Evolutionary conservation across 257 asterid genomes (phyloP).

Genomic region (Ehretia macrophylla): DNA sequence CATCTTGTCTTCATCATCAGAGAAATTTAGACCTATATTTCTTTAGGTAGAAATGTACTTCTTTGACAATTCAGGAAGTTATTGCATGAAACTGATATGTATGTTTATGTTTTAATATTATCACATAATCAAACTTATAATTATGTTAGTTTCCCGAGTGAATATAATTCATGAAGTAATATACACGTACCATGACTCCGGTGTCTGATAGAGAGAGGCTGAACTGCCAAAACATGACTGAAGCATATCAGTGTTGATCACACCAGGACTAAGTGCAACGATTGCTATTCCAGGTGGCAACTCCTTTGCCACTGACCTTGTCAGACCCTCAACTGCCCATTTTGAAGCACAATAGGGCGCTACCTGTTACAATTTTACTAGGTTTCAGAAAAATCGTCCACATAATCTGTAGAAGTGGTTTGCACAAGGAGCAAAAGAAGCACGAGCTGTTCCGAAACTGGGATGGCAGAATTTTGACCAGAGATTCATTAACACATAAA

Average conservation of each 20-base stretch:
- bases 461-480: too few species aligned
- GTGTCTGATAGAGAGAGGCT: conserved; percentile 72
- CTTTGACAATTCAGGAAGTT: too few species aligned
- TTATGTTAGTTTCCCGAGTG: background rate
- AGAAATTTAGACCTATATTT: background rate
- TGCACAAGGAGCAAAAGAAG: too few species aligned
- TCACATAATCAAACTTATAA: too few species aligned
- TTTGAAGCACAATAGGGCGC: conserved; percentile 98
- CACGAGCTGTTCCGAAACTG: too few species aligned
- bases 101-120: too few species aligned
- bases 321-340: conserved; percentile 95
- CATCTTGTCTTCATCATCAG: too few species aligned
- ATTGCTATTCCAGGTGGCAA: conserved; percentile 76
- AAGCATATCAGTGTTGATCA: conserved; percentile 89
- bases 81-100: too few species aligned
- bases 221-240: conserved; percentile 88
- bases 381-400: conserved; percentile 11
- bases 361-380: conserved; percentile 47
- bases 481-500: too few species aligned
- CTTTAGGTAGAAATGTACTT: background rate
- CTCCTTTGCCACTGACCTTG: conserved; percentile 86
- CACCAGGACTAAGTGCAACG: conserved; percentile 94
- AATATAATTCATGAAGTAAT: background rate
- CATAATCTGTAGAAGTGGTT: background rate
- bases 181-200: conserved; percentile 71